Evolutionary conservation across 352 stramenopile genomes (phyloP).

Genomic region (Paralagenidium karlingii): DNA sequence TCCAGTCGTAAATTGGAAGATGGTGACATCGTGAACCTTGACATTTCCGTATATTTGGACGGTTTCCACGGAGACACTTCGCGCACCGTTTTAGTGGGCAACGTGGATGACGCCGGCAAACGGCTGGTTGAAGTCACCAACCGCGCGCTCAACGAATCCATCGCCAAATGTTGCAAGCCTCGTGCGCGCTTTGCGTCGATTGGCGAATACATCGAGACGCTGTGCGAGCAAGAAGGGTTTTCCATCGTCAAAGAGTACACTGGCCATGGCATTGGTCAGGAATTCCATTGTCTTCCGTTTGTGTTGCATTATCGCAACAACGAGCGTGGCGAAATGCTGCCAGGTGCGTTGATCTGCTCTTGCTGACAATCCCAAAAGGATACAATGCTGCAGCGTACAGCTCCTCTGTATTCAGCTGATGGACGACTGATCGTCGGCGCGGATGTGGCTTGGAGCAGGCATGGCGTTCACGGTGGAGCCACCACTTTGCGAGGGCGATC

Average conservation of each 20-base stretch:
- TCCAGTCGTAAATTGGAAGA: slow-evolving; percentile 59
- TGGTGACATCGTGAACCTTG: slow-evolving; percentile 95
- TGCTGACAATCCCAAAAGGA: too few relatives aligned
- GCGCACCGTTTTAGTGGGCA: slow-evolving; percentile 90
- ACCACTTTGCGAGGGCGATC: slow-evolving; percentile 88
- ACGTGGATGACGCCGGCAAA: slow-evolving; percentile 77
- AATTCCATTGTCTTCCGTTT: slow-evolving; percentile 94
- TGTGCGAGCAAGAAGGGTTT: slow-evolving; percentile 71
- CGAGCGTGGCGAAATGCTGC: slow-evolving; percentile 64
- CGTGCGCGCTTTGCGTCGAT: slow-evolving; percentile 91
- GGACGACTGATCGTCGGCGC: not conserved
- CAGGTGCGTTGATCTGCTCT: too few relatives aligned
- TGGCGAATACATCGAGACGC: slow-evolving; percentile 86
- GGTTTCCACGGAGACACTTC: slow-evolving; percentile 98
- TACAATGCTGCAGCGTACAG: too few relatives aligned
- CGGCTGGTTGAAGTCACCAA: slow-evolving; percentile 88
- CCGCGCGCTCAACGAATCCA: slow-evolving; percentile 66
- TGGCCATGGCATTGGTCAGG: slow-evolving; percentile 92
- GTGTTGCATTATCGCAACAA: slow-evolving; percentile 87
- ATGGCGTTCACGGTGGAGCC: slow-evolving; percentile 99
- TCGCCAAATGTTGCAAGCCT: slow-evolving; percentile 84
- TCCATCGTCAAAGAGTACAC: slow-evolving; percentile 87
- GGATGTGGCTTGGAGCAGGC: too few relatives aligned
- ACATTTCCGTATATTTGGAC: slow-evolving; percentile 90
- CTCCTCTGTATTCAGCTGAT: too few relatives aligned